Base-by-base conservation (phyloP, 1,284 basidiomycete genomes). In the Sanguinoderma infundibulare region DNA sequence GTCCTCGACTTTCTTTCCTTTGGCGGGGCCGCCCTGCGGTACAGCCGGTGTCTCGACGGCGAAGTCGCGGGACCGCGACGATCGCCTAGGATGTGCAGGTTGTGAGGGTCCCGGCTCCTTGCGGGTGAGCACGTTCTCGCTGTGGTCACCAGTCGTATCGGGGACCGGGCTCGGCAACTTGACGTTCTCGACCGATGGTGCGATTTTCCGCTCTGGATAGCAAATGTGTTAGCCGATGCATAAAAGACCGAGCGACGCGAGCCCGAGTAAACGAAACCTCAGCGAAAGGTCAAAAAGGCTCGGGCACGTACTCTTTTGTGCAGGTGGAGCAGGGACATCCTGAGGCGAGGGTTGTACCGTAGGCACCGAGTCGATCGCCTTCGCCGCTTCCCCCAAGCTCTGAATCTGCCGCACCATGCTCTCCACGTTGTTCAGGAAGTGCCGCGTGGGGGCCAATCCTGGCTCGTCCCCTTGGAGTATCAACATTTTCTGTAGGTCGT, bases 401-500 rank as follows among this genome's bases (percentile, higher is more conserved):
- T 77, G 81, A 51, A 85, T 78, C 64, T 82, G 78, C 15, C 76
- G 74, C 24, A 78, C 78, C 2, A 83, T 75, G 59, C 75, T 81
- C 40, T 78, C 72, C 28, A 70, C 74, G 58, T 64, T 73, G 60
- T 54, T 69, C 62, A 59, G 64, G 46, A 66, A 61, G 36, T 65
- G 69, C 55, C 65, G 64, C 15, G 61, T 64, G 34, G 70, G 61
- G 39, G 68, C 63, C 42, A 65, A 73, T 68, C 74, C 72, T 15
- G 77, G 74, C 8, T 79, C 75, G 60, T 86, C 85, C 20, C 87
- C 86, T 67, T 87, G 84, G 24, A 87, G 71, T 14, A 80, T 72
- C n/a, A 85, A 77, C 10, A 89, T 83, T 42, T 78, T 78, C 8
- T 74, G 75, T 6, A 89, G 73, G 67, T 89, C 87, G 52, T 81